These are phyloP conservation scores for Lachnellula hyalina DNA, from an alignment of 2,329 filamentous ascomycete genomes.

Conservation along the genomic window DNA sequence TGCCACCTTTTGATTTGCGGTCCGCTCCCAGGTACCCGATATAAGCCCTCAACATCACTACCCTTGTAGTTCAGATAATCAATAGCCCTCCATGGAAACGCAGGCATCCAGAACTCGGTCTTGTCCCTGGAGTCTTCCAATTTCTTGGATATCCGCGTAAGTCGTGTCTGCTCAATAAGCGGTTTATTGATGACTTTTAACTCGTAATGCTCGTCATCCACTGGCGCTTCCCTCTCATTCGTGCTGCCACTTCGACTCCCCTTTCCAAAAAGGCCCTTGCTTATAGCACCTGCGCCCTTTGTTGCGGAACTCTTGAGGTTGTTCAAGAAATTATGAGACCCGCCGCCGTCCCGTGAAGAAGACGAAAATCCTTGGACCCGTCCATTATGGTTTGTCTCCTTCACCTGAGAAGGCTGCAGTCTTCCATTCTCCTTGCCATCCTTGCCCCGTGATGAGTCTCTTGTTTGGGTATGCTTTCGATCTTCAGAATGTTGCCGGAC, in stretches of 20 bases:
- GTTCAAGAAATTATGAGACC: slow-evolving; percentile 58
- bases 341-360: slow-evolving; percentile 54
- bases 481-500: slow-evolving; percentile 70
- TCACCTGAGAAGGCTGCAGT: slow-evolving; percentile 30
- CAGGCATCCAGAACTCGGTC: slow-evolving; percentile 98
- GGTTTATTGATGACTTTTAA: slow-evolving; percentile 82
- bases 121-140: slow-evolving; percentile 87
- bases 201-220: slow-evolving; percentile 79
- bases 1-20: slow-evolving; percentile 93
- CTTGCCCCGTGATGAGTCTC: slow-evolving; percentile 38
- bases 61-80: slow-evolving; percentile 95
- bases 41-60: slow-evolving; percentile 88
- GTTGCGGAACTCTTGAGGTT: slow-evolving; percentile 68
- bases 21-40: slow-evolving; percentile 85
- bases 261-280: slow-evolving; percentile 80
- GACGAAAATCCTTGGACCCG: slow-evolving; percentile 40
- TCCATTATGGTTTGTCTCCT: slow-evolving; percentile 26
- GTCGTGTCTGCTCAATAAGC: slow-evolving; percentile 81
- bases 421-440: slow-evolving; percentile 33
- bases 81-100: slow-evolving; percentile 90
- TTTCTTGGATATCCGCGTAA: slow-evolving; percentile 84
- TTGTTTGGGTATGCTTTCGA: slow-evolving; percentile 43
- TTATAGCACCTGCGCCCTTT: slow-evolving; percentile 73
- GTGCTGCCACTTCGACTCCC: slow-evolving; percentile 65
- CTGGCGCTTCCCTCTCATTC: slow-evolving; percentile 55